A percentile compares a stretch with the other conserved stretches of the same genome.
These are phyloP conservation scores for Crithidia thermophila DNA, from an alignment of 208 protist genomes.

Conservation along the genomic window DNA sequence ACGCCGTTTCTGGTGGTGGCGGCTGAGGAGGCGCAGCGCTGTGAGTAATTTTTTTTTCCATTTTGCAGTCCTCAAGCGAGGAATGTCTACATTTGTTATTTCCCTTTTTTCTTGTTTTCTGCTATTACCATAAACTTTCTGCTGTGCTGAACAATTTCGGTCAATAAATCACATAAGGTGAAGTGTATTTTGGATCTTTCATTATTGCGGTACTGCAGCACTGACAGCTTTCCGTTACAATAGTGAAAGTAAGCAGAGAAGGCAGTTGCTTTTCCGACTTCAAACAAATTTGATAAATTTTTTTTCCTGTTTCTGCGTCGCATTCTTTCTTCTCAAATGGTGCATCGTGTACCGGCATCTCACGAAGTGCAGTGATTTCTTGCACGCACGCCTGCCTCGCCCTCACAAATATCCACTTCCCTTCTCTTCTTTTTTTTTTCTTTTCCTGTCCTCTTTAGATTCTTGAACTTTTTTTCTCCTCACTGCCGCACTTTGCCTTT, in stretches of 20 bases:
- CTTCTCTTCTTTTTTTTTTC: slow-evolving; percentile 4
- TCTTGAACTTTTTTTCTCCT: neutral
- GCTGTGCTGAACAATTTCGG: too few species aligned
- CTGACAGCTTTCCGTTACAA: too few species aligned
- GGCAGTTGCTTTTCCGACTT: too few species aligned
- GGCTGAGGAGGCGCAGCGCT: slow-evolving; percentile 3
- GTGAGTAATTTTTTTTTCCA: neutral
- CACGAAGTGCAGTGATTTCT: too few species aligned
- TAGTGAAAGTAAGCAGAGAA: too few species aligned
- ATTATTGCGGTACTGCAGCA: too few species aligned
- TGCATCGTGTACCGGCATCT: neutral
- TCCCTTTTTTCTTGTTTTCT: slow-evolving; percentile 21
- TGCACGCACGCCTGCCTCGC: neutral
- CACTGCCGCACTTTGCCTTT: neutral
- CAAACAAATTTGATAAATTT: too few species aligned
- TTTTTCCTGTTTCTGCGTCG: slow-evolving; percentile 4
- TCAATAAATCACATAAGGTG: too few species aligned
- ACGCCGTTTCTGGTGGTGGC: slow-evolving; percentile 75
- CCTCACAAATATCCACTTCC: slow-evolving; percentile 1
- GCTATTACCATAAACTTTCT: too few species aligned
- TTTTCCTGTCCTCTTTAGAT: neutral
- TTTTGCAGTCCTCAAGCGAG: too few species aligned
- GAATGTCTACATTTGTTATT: too few species aligned
- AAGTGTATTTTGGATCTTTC: too few species aligned
- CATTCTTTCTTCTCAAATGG: slow-evolving; percentile 1